These are phyloP conservation scores for Pterocarpus santalinus DNA, from an alignment of 306 rosid species.

Conservation along the genomic window DNA sequence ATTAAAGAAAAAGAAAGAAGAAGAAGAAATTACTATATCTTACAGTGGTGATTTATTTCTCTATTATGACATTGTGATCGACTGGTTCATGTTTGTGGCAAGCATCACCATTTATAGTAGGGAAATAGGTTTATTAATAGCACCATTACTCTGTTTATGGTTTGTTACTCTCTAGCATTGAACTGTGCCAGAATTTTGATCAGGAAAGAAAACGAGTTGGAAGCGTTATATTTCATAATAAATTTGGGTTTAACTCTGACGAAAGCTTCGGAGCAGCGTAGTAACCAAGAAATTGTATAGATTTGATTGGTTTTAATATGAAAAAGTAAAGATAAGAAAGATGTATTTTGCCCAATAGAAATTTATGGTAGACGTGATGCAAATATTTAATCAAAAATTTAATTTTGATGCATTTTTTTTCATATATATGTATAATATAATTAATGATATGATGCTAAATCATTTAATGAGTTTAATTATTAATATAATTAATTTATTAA, in stretches of 20 bases:
- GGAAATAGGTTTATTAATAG: neutral
- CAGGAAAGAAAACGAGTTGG: neutral
- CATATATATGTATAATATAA: no score
- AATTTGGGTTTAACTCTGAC: neutral
- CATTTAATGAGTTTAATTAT: no score
- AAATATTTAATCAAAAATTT: neutral
- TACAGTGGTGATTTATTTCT: no score
- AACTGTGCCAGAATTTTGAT: neutral
- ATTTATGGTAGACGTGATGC: neutral
- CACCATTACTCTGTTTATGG: neutral
- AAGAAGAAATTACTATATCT: no score
- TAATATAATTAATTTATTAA: no score
- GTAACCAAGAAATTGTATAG: neutral
- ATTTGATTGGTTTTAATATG: neutral
- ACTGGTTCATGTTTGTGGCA: no score
- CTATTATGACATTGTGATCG: no score
- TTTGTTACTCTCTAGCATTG: slow-evolving; percentile 1
- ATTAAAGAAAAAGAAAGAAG: no score
- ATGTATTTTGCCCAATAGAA: neutral
- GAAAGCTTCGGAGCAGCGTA: neutral
- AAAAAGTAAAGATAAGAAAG: neutral
- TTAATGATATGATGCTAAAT: no score
- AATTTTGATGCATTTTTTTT: no score
- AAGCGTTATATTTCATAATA: neutral
- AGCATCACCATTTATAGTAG: neutral